A percentile compares a stretch with the other conserved stretches of the same genome.
These are phyloP conservation scores for Cutaneotrichosporon cavernicola DNA, from an alignment of 1,284 basidiomycete genomes.

Conservation along the genomic window DNA sequence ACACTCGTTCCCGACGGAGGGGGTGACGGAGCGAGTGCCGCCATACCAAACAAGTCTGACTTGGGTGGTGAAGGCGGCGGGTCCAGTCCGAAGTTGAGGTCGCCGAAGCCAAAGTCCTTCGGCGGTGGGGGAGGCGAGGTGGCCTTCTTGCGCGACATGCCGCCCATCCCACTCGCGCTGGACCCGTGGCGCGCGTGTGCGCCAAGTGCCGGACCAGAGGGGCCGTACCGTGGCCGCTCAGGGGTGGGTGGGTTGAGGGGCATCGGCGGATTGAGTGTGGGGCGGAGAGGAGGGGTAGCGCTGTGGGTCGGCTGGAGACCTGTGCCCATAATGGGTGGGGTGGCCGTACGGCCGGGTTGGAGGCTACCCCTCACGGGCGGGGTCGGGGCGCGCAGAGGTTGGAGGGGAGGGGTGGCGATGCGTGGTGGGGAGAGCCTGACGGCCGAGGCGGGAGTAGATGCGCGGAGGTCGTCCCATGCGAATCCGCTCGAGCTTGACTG, in stretches of 20 bases:
- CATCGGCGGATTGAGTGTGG: background rate
- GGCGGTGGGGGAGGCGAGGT: background rate
- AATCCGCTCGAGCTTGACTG: slow-evolving; percentile 5
- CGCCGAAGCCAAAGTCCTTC: slow-evolving; percentile 3
- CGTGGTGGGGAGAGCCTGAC: slow-evolving; percentile 4
- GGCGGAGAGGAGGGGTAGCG: background rate
- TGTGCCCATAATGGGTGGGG: background rate
- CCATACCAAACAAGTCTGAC: background rate
- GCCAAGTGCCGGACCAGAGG: slow-evolving; percentile 6
- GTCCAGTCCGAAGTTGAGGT: background rate
- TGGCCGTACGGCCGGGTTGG: background rate
- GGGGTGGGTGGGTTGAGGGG: slow-evolving; percentile 1
- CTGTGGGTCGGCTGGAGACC: background rate
- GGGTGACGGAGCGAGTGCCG: background rate
- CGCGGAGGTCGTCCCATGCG: slow-evolving; percentile 36
- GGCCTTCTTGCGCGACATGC: background rate
- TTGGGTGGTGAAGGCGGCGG: background rate
- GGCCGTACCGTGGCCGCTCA: background rate
- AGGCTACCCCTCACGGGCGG: background rate
- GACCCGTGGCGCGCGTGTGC: background rate
- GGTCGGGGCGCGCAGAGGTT: background rate
- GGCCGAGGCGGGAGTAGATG: slow-evolving; percentile 9
- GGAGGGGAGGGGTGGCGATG: slow-evolving; percentile 5
- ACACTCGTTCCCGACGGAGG: background rate
- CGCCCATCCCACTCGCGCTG: background rate